Evolutionary conservation across 176 grass and related monocot species (phyloP).

Genomic region (Otatea glauca): DNA sequence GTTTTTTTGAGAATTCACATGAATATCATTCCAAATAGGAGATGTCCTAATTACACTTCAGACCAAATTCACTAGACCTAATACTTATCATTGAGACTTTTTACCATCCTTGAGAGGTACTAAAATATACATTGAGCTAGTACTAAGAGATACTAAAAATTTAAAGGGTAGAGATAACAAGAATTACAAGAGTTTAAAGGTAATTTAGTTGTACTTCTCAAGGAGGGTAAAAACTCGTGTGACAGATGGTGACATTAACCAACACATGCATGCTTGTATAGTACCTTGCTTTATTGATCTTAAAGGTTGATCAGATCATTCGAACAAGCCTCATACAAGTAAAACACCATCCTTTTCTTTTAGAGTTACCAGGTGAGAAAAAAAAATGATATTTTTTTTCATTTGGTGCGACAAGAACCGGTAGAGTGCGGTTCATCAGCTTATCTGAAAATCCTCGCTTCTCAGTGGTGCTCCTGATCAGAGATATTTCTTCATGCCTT

Average conservation of each 20-base stretch:
- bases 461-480: background rate
- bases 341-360: slow-evolving; percentile 10
- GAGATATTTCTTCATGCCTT: slow-evolving; percentile 33
- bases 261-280: background rate
- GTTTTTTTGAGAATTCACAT: background rate
- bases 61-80: background rate
- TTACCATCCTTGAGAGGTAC: too few relatives aligned
- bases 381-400: background rate
- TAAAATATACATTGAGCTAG: too few relatives aligned
- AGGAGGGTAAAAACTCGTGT: too few relatives aligned
- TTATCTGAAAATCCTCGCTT: background rate
- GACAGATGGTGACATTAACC: background rate
- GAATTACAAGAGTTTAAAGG: too few relatives aligned
- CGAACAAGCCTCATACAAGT: background rate
- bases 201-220: too few relatives aligned
- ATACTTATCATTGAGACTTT: too few relatives aligned
- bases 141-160: too few relatives aligned
- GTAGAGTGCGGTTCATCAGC: background rate
- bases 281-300: background rate
- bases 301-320: slow-evolving; percentile 1
- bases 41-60: background rate
- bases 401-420: background rate
- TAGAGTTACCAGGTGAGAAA: background rate
- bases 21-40: background rate
- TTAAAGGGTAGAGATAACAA: too few relatives aligned